These are phyloP conservation scores for Protostelium mycophagum DNA, from an alignment of 78 protist species.

Conservation along the genomic window DNA sequence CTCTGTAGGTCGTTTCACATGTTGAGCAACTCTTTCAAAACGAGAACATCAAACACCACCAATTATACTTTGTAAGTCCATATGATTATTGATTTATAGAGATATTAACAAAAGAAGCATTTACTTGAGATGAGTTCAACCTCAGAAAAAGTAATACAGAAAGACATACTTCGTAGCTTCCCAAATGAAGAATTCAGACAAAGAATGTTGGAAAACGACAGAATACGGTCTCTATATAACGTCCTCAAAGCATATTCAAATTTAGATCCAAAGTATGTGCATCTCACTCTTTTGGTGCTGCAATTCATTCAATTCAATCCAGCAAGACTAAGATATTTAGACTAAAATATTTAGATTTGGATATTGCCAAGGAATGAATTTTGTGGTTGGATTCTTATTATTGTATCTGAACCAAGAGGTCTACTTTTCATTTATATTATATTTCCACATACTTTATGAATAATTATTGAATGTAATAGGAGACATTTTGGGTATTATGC, in stretches of 20 bases:
- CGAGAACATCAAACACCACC: neutral
- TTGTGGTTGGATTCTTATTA: neutral
- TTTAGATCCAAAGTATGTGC: neutral
- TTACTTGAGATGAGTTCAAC: neutral
- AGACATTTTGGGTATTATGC: neutral
- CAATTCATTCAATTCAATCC: no score
- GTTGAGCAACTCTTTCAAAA: neutral
- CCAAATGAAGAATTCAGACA: neutral
- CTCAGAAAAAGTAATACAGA: neutral
- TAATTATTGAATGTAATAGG: no score
- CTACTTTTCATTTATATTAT: neutral
- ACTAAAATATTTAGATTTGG: neutral
- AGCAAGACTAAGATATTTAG: neutral
- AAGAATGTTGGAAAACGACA: neutral
- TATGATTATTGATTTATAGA: no score
- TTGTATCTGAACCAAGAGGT: neutral
- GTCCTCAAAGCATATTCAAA: neutral
- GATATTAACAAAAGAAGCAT: neutral
- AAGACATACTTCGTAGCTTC: neutral
- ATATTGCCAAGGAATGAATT: neutral
- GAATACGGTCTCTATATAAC: neutral
- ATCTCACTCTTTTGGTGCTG: neutral
- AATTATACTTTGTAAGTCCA: neutral
- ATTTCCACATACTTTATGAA: neutral
- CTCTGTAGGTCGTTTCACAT: neutral